These are phyloP conservation scores for Cladobotryum protrusum DNA, from an alignment of 2,329 filamentous ascomycete species.

Conservation along the genomic window DNA sequence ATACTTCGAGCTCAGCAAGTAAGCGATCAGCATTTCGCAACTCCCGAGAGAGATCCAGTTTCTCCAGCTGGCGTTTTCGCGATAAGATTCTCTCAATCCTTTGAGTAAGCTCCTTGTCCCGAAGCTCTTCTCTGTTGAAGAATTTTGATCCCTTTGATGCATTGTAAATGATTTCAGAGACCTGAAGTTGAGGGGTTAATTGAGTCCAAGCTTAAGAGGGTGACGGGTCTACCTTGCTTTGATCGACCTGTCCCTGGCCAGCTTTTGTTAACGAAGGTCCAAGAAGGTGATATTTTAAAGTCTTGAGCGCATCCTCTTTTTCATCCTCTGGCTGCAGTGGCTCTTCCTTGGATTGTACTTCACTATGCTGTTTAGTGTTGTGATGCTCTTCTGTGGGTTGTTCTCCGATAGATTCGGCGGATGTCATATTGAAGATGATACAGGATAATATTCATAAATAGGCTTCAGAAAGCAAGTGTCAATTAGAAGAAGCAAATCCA, in stretches of 20 bases:
- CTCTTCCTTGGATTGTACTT: conserved; percentile 3
- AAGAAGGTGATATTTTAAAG: conserved; percentile 82
- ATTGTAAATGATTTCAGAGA: conserved; percentile 95
- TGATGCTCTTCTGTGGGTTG: no score
- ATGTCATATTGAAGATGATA: conserved; percentile 8
- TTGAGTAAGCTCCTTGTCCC: conserved; percentile 73
- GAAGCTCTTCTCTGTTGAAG: conserved; percentile 83
- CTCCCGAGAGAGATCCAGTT: conserved; percentile 66
- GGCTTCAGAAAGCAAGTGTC: background rate
- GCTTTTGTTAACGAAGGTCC: conserved; percentile 91
- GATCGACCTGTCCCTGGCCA: conserved; percentile 89
- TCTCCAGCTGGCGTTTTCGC: conserved; percentile 70
- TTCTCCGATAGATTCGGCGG: conserved; percentile 1
- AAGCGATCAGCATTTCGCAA: conserved; percentile 72
- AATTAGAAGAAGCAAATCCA: background rate
- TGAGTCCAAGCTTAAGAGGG: background rate
- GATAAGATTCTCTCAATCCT: conserved; percentile 78
- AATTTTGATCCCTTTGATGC: conserved; percentile 95
- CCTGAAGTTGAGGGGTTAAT: conserved; percentile 38
- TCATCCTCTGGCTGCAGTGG: conserved; percentile 7
- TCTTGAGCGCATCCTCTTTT: conserved; percentile 37
- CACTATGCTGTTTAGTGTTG: background rate
- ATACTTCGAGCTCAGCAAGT: conserved; percentile 70
- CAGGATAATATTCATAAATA: background rate
- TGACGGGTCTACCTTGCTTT: conserved; percentile 59